Percentiles rank a stretch among this genome's conserved stretches.
These are phyloP conservation scores for Globisporangium perplexum DNA, from an alignment of 352 stramenopile species.

Conservation along the genomic window DNA sequence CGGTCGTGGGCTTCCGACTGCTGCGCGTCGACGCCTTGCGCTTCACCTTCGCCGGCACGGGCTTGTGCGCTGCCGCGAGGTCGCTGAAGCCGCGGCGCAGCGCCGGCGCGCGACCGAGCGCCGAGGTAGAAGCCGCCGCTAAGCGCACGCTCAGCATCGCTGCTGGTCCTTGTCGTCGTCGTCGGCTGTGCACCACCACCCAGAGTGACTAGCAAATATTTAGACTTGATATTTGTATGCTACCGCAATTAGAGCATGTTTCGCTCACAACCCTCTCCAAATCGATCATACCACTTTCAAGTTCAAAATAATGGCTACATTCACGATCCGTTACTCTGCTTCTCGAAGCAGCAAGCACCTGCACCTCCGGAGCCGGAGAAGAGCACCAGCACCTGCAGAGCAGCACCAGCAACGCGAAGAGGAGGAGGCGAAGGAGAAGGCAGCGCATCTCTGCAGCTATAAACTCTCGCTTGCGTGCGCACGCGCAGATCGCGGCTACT, in stretches of 20 bases:
- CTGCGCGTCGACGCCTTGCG: conserved; percentile 11
- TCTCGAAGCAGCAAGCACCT: no score
- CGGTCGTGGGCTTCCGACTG: conserved; percentile 14
- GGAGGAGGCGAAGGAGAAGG: no score
- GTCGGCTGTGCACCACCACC: not conserved
- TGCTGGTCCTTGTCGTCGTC: not conserved
- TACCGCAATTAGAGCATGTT: not conserved
- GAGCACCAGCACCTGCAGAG: no score
- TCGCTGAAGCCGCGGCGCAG: conserved; percentile 1
- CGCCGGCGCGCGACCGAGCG: not conserved
- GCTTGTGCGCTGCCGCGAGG: conserved; percentile 11
- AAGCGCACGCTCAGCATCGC: not conserved
- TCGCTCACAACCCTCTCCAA: not conserved
- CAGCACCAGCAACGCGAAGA: no score
- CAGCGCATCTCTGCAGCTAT: no score
- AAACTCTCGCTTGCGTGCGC: no score
- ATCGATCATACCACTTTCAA: no score
- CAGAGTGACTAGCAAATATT: not conserved
- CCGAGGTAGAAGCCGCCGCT: not conserved
- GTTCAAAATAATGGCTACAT: no score
- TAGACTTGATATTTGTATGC: conserved; percentile 1
- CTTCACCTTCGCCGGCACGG: conserved; percentile 17
- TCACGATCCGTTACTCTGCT: no score
- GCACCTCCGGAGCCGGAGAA: no score
- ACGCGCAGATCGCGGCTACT: no score